Conservation (phyloP, 2,329 filamentous ascomycete genomes). For the Curvularia lunata region DNA sequence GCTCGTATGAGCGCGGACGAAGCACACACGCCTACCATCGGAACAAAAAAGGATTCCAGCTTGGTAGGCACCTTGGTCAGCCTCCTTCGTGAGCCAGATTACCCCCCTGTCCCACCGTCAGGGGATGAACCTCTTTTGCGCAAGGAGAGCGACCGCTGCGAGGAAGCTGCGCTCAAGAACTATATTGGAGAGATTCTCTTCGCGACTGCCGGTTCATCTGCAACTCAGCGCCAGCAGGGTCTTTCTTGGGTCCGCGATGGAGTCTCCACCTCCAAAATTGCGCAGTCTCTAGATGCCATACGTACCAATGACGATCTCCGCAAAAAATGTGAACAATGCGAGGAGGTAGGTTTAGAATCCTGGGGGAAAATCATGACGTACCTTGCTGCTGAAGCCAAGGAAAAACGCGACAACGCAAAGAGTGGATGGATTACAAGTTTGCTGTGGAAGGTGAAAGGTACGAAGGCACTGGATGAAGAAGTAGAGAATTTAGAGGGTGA, state of each 20-base stretch:
- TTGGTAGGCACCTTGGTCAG: conserved; percentile 37
- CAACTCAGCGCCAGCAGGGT: conserved; percentile 62
- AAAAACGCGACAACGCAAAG: conserved; percentile 34
- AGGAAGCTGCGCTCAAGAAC: conserved; percentile 83
- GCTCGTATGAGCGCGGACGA: conserved; percentile 69
- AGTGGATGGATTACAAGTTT: conserved; percentile 27
- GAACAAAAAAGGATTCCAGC: conserved; percentile 32
- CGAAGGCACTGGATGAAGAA: conserved; percentile 34
- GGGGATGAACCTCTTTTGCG: conserved; percentile 73
- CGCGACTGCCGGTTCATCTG: conserved; percentile 61
- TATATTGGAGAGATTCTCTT: conserved; percentile 96
- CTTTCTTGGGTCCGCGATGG: conserved; percentile 90
- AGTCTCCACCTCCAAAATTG: conserved; percentile 74
- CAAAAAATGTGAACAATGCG: conserved; percentile 76
- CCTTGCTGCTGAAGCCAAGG: conserved; percentile 60
- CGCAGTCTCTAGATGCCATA: conserved; percentile 56
- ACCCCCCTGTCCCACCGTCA: conserved; percentile 72
- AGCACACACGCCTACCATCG: conserved; percentile 35
- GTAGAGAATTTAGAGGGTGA: conserved; percentile 45
- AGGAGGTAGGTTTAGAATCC: conserved; percentile 76
- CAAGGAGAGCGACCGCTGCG: conserved; percentile 70
- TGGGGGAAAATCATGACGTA: conserved; percentile 81
- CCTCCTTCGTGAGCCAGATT: conserved; percentile 60
- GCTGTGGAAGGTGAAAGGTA: conserved; percentile 39
- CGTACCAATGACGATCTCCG: conserved; percentile 52